Evolutionary conservation across 305 asterid species (phyloP).

Genomic region (Fraxinus angustifolia): DNA sequence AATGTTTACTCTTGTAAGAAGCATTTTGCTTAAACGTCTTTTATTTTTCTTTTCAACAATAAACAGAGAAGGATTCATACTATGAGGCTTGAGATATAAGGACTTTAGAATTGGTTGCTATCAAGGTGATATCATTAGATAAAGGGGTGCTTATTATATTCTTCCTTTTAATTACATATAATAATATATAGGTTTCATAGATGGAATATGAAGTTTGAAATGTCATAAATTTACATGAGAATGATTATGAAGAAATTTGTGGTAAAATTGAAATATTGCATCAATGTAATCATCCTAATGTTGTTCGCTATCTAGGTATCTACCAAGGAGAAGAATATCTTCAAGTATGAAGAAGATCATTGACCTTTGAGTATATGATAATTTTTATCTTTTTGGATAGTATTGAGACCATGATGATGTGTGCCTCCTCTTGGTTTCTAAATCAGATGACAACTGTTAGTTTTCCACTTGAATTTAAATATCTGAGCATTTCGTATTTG

Average conservation of each 20-base stretch:
- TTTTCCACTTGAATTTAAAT: constrained; percentile 16
- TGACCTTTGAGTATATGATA: neutral
- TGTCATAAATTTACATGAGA: constrained; percentile 57
- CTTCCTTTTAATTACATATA: neutral
- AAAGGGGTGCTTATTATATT: neutral
- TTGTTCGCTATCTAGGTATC: constrained; percentile 96
- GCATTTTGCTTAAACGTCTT: too few species aligned
- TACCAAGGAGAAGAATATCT: constrained; percentile 97
- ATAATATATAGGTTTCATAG: neutral
- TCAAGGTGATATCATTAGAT: too few species aligned
- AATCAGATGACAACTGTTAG: constrained; percentile 7
- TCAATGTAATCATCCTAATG: constrained; percentile 98
- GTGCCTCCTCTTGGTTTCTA: constrained; percentile 13
- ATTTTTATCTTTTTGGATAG: constrained; percentile 13
- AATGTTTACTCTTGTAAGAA: too few species aligned
- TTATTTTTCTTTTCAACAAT: too few species aligned
- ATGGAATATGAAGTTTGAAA: constrained; percentile 2
- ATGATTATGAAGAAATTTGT: constrained; percentile 94
- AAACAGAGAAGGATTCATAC: too few species aligned
- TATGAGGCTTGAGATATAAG: too few species aligned
- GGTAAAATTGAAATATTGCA: constrained; percentile 99
- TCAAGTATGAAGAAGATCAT: constrained; percentile 55
- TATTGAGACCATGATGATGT: neutral
- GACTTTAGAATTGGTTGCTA: too few species aligned
- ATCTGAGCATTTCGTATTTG: constrained; percentile 23